Evolutionary conservation across 1,284 basidiomycete species (phyloP), one percentile per base, ranked within the genome.

Genomic region (Cryptococcus maquisensis): DNA sequence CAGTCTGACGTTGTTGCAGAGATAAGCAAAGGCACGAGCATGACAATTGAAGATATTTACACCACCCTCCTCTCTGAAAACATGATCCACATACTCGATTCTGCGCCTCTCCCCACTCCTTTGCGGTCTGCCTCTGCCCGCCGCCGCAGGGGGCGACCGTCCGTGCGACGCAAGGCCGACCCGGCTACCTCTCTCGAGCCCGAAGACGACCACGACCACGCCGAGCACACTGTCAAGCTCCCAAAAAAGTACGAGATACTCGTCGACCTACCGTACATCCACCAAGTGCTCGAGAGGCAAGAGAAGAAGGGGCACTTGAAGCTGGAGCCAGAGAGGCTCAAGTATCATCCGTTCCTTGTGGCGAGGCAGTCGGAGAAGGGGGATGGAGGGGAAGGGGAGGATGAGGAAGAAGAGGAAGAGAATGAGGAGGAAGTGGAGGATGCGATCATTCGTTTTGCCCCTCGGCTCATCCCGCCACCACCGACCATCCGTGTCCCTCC

Each of bases 311-410:
- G 86, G 0, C 88, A 94, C 67, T 69, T 94, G 57, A 82, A 78
- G 64, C 81, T 98, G 49, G 84, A 83, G 59, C 86, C 92, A 0
- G 90, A 94, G 66, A 86, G 86, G 72, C 81, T 98, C 58, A 92
- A 91, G 68, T 98, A 96, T 89, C 93, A 87, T 59, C 95, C 95
- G 5, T 98, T 96, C 78, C 78, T 96, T 40, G 76, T 93, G 24
- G 66, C 71, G 13, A 61, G 71, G 23, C 55, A 63, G 38, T 53
- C 53, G 40, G 48, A 54, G 50, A 39, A 35, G 41, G 43, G 40
- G 16, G 44, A 42, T 23, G 38, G 32, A 36, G 53, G 16, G 3
- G 51, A 20, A n/a, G 18, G 26, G 7, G 59, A 59, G 32, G 51
- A 28, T 21, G 47, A 42, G 49, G 9, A 24, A 43, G 23, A 47